These are phyloP conservation scores for Spathaspora girioi DNA, from an alignment of 805 yeast species.

Conservation along the genomic window DNA sequence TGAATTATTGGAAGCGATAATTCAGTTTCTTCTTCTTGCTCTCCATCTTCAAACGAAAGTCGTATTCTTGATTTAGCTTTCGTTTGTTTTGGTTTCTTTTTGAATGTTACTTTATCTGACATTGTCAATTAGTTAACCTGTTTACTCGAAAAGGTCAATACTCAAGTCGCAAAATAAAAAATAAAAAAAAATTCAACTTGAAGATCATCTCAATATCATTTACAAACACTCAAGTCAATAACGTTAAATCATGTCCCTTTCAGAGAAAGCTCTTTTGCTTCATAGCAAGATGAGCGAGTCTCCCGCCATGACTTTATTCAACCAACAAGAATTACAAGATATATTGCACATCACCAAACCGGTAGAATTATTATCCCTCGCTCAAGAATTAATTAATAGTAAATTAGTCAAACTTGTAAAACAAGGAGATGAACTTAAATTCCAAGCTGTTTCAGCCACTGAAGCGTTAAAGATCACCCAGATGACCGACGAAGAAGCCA, in stretches of 20 bases:
- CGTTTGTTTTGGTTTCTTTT: constrained; percentile 8
- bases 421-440: constrained; percentile 62
- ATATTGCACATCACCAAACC: constrained; percentile 42
- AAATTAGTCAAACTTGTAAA: constrained; percentile 68
- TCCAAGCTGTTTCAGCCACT: constrained; percentile 66
- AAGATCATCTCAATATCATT: neutral
- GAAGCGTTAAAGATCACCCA: constrained; percentile 76
- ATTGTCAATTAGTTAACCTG: neutral
- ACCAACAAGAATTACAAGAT: constrained; percentile 66
- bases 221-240: neutral
- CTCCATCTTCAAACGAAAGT: too few relatives aligned
- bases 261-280: constrained; percentile 51
- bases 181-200: constrained; percentile 2
- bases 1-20: too few relatives aligned
- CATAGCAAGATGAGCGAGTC: constrained; percentile 61
- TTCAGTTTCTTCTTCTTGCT: too few relatives aligned
- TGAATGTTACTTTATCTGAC: constrained; percentile 1
- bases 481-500: constrained; percentile 84
- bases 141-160: too few relatives aligned
- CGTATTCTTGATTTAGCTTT: constrained; percentile 6
- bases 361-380: constrained; percentile 42
- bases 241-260: constrained; percentile 15
- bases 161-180: neutral
- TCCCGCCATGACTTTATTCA: constrained; percentile 48
- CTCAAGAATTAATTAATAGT: constrained; percentile 51